Conservation (phyloP, 306 rosid species). For the Dryas alaskensis region DNA sequence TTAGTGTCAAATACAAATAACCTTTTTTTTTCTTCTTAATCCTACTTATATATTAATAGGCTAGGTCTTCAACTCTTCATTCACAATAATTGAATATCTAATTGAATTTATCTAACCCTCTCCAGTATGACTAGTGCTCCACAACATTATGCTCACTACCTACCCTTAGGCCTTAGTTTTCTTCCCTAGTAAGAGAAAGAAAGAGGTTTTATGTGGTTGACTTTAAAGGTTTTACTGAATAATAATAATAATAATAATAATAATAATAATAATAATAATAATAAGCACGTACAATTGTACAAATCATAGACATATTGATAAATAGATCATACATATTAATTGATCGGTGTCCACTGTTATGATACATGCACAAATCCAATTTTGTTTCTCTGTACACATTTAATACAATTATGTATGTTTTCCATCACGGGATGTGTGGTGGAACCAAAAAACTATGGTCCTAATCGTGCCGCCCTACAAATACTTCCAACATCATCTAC, state of each 20-base stretch:
- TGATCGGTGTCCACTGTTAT: no score
- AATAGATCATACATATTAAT: neutral
- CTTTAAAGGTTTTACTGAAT: neutral
- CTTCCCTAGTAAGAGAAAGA: no score
- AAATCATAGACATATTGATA: neutral
- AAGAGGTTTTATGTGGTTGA: neutral
- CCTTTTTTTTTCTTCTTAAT: no score
- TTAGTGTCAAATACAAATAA: no score
- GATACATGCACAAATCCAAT: constrained; percentile 13
- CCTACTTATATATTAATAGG: no score
- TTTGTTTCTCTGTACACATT: neutral
- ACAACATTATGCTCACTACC: no score
- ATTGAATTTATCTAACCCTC: no score
- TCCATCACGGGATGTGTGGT: neutral
- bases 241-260: neutral
- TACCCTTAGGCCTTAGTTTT: no score
- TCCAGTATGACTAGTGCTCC: no score
- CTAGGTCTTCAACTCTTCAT: no score
- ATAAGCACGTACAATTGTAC: neutral
- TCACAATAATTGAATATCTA: no score
- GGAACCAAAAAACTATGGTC: constrained; percentile 17
- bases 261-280: neutral
- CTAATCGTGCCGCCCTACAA: constrained; percentile 23
- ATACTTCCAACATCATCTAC: constrained; percentile 11
- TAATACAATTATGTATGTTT: neutral